Evolutionary conservation across 345 rosid species (phyloP).

Genomic region (Salix brachista): DNA sequence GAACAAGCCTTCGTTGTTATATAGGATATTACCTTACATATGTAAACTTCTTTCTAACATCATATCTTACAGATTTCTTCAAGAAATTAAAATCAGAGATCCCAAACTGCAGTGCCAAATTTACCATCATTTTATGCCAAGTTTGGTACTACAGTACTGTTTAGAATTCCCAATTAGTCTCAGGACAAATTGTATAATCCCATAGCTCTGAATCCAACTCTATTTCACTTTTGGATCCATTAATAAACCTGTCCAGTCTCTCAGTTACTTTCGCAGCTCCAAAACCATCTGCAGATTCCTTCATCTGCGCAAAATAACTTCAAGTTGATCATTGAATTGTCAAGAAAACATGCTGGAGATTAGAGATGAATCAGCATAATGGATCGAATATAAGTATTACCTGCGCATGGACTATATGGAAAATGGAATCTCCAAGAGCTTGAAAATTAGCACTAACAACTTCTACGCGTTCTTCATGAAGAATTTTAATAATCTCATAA

Average conservation of each 20-base stretch:
- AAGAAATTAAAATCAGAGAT: background rate
- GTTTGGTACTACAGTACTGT: background rate
- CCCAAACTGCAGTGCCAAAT: background rate
- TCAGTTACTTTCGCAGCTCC: slow-evolving; percentile 33
- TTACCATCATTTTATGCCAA: background rate
- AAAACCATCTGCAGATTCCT: slow-evolving; percentile 21
- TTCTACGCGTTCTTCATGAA: slow-evolving; percentile 39
- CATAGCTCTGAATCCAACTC: slow-evolving; percentile 14
- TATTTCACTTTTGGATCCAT: slow-evolving; percentile 25
- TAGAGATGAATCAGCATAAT: too few species aligned
- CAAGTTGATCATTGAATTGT: background rate
- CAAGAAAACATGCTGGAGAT: background rate
- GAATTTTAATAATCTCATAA: slow-evolving; percentile 34
- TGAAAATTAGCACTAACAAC: slow-evolving; percentile 38
- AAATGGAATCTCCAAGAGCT: slow-evolving; percentile 16
- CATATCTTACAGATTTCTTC: background rate
- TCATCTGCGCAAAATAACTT: slow-evolving; percentile 23
- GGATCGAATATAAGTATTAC: slow-evolving; percentile 13
- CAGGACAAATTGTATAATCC: slow-evolving; percentile 8
- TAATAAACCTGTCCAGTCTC: slow-evolving; percentile 34
- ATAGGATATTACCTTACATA: background rate
- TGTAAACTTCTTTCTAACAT: background rate
- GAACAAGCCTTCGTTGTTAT: background rate
- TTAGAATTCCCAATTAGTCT: background rate
- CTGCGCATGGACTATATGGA: slow-evolving; percentile 42